phyloP scores from a whole-genome alignment of 2,329 filamentous ascomycete genomes.

The Rosellinia necatrix region DNA sequence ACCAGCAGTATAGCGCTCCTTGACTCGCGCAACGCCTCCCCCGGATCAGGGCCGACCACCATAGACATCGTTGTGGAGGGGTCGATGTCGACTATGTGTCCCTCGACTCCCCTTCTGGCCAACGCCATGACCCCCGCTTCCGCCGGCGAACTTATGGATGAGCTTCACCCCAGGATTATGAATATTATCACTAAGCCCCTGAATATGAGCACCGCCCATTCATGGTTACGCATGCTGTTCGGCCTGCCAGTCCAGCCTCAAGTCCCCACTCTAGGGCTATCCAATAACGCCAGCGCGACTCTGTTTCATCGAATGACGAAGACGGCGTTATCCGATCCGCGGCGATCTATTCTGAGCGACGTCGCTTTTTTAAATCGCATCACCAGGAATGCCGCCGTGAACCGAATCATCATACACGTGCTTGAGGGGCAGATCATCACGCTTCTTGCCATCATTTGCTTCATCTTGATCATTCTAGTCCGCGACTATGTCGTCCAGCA shows the following conservation, averaged over 20 bases:
- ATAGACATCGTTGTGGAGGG: constrained; percentile 35
- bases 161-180: constrained; percentile 37
- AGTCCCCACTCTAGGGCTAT: constrained; percentile 28
- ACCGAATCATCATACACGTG: constrained; percentile 79
- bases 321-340: constrained; percentile 28
- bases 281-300: constrained; percentile 32
- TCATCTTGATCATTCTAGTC: constrained; percentile 96
- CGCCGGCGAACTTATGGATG: constrained; percentile 44
- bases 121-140: constrained; percentile 46
- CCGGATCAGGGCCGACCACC: constrained; percentile 21
- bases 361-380: constrained; percentile 62
- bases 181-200: constrained; percentile 39
- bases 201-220: constrained; percentile 42
- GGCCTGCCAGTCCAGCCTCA: constrained; percentile 27
- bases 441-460: constrained; percentile 85
- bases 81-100: constrained; percentile 43
- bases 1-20: constrained; percentile 42
- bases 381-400: constrained; percentile 73
- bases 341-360: constrained; percentile 59
- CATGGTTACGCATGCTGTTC: constrained; percentile 41
- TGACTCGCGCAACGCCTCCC: constrained; percentile 40
- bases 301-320: constrained; percentile 28
- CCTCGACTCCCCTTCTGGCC: constrained; percentile 46
- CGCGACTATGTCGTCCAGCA: constrained; percentile 98
- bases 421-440: constrained; percentile 95